A percentile compares a stretch with the other conserved stretches of the same genome.
phyloP scores from a whole-genome alignment of 1,139 yeast species.

The Sugiyamaella sp. region DNA sequence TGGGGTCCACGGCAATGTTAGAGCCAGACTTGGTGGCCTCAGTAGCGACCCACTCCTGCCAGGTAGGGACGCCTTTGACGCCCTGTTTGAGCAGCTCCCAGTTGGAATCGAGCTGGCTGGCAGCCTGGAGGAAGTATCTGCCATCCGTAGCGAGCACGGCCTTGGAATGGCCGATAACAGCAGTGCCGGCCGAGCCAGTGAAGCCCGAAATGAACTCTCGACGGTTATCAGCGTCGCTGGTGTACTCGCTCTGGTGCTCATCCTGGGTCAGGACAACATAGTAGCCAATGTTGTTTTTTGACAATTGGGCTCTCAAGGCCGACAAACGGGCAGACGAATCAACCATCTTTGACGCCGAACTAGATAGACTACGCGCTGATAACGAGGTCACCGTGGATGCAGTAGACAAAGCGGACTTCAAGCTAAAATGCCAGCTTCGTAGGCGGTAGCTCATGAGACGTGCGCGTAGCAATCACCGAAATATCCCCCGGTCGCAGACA shows the following conservation, averaged over 20 bases:
- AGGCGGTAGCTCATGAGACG: constrained; percentile 15
- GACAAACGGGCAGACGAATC: constrained; percentile 47
- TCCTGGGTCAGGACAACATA: constrained; percentile 91
- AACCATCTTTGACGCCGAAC: constrained; percentile 21
- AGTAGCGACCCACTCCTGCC: constrained; percentile 82
- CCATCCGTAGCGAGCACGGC: constrained; percentile 94
- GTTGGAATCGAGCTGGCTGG: constrained; percentile 76
- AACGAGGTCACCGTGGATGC: not conserved
- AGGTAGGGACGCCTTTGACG: constrained; percentile 67
- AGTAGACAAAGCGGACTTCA: constrained; percentile 5
- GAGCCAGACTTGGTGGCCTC: constrained; percentile 40
- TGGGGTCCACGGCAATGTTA: constrained; percentile 66
- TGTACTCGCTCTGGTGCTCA: constrained; percentile 92
- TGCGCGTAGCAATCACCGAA: not conserved
- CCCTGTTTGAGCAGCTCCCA: constrained; percentile 89
- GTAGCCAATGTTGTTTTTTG: constrained; percentile 63
- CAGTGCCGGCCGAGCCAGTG: constrained; percentile 95
- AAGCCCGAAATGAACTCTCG: constrained; percentile 80
- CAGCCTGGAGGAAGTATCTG: constrained; percentile 89
- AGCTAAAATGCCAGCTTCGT: constrained; percentile 20
- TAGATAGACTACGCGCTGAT: not conserved
- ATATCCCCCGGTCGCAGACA: not conserved
- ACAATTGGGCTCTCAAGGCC: constrained; percentile 67
- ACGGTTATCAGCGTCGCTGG: constrained; percentile 76
- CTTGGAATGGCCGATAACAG: constrained; percentile 72